Evolutionary conservation across 1,284 basidiomycete genomes (phyloP).

Genomic region (Peniophora sp.): DNA sequence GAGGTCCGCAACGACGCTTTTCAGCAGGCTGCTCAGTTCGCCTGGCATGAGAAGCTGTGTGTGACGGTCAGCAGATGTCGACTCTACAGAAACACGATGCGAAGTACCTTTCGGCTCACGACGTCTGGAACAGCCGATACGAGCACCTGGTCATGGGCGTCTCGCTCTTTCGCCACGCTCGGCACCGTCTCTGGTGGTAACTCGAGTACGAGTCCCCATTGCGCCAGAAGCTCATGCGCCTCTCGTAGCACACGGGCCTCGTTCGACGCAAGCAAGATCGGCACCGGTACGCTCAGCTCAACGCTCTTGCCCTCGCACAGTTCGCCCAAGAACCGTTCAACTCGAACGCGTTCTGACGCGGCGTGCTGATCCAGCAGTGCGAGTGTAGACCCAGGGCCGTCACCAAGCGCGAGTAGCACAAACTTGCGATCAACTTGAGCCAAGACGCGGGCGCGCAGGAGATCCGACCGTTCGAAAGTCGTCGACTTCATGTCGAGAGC

Average conservation of each 20-base stretch:
- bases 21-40: conserved; percentile 62
- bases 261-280: conserved; percentile 54
- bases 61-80: conserved; percentile 1
- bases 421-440: conserved; percentile 85
- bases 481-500: neutral
- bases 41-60: conserved; percentile 52
- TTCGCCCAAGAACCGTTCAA: conserved; percentile 74
- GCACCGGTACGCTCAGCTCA: conserved; percentile 40
- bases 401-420: conserved; percentile 17
- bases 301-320: conserved; percentile 43
- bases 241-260: conserved; percentile 47
- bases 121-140: conserved; percentile 56
- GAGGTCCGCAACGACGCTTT: conserved; percentile 48
- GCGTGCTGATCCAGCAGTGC: conserved; percentile 93
- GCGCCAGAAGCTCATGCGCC: conserved; percentile 36
- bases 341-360: conserved; percentile 85
- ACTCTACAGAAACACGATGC: neutral
- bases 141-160: conserved; percentile 49
- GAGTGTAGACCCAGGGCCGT: conserved; percentile 28
- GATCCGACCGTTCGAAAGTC: conserved; percentile 40
- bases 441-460: conserved; percentile 52
- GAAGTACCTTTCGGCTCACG: conserved; percentile 57
- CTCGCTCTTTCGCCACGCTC: conserved; percentile 19
- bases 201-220: conserved; percentile 70
- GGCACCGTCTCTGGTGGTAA: conserved; percentile 16